Conservation (phyloP, 1,139 yeast genomes). For the Scheffersomyces titani region DNA sequence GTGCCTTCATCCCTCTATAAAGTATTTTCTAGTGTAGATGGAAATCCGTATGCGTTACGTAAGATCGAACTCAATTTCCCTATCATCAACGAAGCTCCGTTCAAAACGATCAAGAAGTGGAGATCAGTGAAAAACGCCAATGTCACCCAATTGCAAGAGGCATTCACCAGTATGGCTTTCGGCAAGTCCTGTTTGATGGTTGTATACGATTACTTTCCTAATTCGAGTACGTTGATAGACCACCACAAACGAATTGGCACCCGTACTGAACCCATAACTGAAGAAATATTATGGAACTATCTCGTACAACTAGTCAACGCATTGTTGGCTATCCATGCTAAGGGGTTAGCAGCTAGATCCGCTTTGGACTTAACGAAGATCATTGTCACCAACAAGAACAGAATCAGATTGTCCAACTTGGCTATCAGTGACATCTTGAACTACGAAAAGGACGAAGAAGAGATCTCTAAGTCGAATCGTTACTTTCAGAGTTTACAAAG, state of each 20-base stretch:
- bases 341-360: conserved; percentile 62
- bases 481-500: conserved; percentile 36
- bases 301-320: conserved; percentile 75
- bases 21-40: conserved; percentile 78
- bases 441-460: conserved; percentile 34
- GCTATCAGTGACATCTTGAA: conserved; percentile 72
- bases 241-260: conserved; percentile 30
- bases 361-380: conserved; percentile 66
- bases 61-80: conserved; percentile 55
- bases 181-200: conserved; percentile 54
- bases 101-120: conserved; percentile 42
- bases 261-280: conserved; percentile 54
- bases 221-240: conserved; percentile 59
- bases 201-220: conserved; percentile 65
- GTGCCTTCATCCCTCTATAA: conserved; percentile 69
- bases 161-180: conserved; percentile 86
- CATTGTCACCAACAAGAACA: conserved; percentile 67
- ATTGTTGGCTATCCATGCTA: conserved; percentile 59
- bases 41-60: conserved; percentile 73
- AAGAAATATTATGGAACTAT: conserved; percentile 72
- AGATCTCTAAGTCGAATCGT: conserved; percentile 8
- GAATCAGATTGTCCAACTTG: conserved; percentile 70
- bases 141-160: conserved; percentile 70
- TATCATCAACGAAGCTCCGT: conserved; percentile 56
- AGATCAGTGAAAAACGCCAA: conserved; percentile 61